Evolutionary conservation across 2,329 filamentous ascomycete genomes (phyloP), one percentile per base, ranked within the genome.

Genomic region (Fusarium nematophilum): DNA sequence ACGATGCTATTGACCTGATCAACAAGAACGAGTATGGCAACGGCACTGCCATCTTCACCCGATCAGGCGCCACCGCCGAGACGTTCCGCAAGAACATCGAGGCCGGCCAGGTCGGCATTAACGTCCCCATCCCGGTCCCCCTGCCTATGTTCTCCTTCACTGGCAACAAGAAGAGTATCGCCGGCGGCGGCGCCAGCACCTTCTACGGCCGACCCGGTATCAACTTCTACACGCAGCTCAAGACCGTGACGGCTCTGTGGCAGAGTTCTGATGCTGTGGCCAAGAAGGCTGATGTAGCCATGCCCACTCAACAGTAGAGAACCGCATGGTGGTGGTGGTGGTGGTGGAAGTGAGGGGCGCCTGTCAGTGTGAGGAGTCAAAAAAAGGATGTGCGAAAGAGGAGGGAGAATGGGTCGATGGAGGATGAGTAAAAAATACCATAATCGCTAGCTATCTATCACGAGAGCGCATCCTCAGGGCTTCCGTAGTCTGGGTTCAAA

Each of bases 191-290:
- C 58, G 90, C 91, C 30, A 96, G 86, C 79, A 96, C 93, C 13
- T 98, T 99, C 75, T 99, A 99, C 78, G 95, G 95, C 65, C 90
- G 91, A 77, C 92, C 93, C 1, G 95, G 94, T 18, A 78, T 99
- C 73, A 89, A 91, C 73, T 99, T 99, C 75, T 98, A 96, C 78
- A 99, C 95, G 3, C 95, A 98, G 80, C 86, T 91, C 73, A 98
- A 99, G 90, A 99, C 95, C 3, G 95, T 99, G 42, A 99, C 95
- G 47, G 90, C 92, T 65, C 79, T 96, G 74, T 99, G 95, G 95
- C 87, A 87, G 71, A 87, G 85, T 58, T 88, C 93, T 71, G 93
- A 97, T 79, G 93, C 92, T 1, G 85, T 95, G 42, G 89, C 87
- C 50, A 90, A 88, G 65, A 94, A 93, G 84, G 93, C 93, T 13